phyloP scores from a whole-genome alignment of 2,329 filamentous ascomycete genomes.

The Neonectria faginata region DNA sequence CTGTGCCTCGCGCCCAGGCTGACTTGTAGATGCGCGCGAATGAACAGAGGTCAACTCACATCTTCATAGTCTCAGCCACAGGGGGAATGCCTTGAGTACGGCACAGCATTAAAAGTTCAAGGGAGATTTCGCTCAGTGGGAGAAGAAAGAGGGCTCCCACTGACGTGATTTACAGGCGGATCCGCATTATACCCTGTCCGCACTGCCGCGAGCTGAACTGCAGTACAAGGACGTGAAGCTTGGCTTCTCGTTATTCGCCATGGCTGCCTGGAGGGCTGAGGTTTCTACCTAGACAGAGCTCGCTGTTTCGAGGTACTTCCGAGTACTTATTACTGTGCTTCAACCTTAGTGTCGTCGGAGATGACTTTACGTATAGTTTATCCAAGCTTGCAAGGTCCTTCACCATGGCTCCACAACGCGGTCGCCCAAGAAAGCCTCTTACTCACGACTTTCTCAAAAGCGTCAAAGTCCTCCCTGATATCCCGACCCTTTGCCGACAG shows the following conservation, averaged over 20 bases:
- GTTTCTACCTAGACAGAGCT: neutral
- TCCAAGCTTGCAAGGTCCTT: neutral
- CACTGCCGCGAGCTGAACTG: neutral
- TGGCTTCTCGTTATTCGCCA: too few relatives aligned
- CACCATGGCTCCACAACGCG: neutral
- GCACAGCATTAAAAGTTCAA: neutral
- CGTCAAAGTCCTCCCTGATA: neutral
- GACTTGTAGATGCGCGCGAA: too few relatives aligned
- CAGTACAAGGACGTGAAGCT: neutral
- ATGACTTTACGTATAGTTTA: neutral
- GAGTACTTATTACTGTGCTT: neutral
- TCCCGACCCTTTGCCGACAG: neutral
- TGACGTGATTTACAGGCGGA: too few relatives aligned
- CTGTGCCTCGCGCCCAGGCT: neutral
- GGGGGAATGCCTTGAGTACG: too few relatives aligned
- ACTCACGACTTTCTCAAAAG: neutral
- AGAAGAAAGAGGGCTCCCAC: too few relatives aligned
- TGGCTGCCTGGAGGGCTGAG: neutral
- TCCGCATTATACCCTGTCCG: neutral
- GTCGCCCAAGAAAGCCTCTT: neutral
- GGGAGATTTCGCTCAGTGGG: too few relatives aligned
- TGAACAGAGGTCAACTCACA: too few relatives aligned
- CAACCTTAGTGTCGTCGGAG: neutral
- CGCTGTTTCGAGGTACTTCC: neutral
- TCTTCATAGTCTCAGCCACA: too few relatives aligned